Percentiles rank a stretch among this genome's conserved stretches.
phyloP scores from a whole-genome alignment of 805 yeast genomes.

The Candida ipomoeae region DNA sequence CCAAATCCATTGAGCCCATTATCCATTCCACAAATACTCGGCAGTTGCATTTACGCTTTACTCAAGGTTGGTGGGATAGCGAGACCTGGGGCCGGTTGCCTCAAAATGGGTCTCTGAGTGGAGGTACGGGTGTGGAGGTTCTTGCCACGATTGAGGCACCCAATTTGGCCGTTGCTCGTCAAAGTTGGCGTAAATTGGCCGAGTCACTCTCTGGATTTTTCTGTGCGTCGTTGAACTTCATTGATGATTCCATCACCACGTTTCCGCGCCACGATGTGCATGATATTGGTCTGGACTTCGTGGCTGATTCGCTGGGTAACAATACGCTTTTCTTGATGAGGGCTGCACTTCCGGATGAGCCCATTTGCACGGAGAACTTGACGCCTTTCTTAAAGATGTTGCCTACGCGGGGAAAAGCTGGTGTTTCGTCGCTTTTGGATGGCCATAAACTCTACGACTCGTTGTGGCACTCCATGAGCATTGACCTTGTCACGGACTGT shows the following conservation, averaged over 20 bases:
- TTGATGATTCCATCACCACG: slow-evolving; percentile 75
- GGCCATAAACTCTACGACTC: slow-evolving; percentile 91
- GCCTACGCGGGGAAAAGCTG: slow-evolving; percentile 90
- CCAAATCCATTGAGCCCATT: slow-evolving; percentile 76
- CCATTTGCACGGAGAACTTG: slow-evolving; percentile 92
- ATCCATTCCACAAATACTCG: slow-evolving; percentile 61
- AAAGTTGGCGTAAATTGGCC: slow-evolving; percentile 66
- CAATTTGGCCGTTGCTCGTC: slow-evolving; percentile 48
- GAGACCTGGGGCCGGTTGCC: slow-evolving; percentile 85
- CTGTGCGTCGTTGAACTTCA: slow-evolving; percentile 90
- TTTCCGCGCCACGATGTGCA: slow-evolving; percentile 43
- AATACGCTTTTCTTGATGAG: slow-evolving; percentile 56
- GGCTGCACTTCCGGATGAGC: slow-evolving; percentile 91
- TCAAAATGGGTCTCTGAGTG: slow-evolving; percentile 61
- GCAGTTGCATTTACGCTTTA: slow-evolving; percentile 78
- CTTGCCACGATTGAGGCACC: slow-evolving; percentile 81
- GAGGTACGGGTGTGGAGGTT: slow-evolving; percentile 94
- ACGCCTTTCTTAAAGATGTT: slow-evolving; percentile 88
- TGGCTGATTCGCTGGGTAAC: slow-evolving; percentile 20
- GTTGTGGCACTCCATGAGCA: slow-evolving; percentile 89
- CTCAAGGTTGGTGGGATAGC: slow-evolving; percentile 95
- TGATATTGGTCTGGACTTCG: slow-evolving; percentile 21
- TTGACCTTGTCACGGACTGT: slow-evolving; percentile 67
- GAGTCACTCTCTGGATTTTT: slow-evolving; percentile 84
- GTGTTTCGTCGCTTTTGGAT: slow-evolving; percentile 76